Conservation (phyloP, 768 basidiomycete species). For the Coprinellus micaceus region DNA sequence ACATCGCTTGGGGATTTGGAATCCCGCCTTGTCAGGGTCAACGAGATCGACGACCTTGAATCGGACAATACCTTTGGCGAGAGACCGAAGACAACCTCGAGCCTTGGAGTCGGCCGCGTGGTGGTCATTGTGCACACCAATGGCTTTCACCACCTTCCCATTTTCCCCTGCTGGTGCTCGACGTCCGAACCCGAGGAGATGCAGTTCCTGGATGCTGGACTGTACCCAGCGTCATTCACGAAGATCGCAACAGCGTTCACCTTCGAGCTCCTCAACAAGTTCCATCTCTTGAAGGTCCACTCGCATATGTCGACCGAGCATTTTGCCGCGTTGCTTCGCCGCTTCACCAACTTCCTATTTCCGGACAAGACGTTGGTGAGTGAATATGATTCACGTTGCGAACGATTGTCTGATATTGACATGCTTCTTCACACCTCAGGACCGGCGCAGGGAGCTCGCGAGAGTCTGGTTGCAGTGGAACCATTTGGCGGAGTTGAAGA, state of each 20-base stretch:
- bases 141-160: not conserved
- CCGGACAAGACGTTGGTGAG: no score
- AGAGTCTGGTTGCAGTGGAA: not conserved
- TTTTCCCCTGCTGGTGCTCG: not conserved
- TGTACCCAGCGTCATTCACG: not conserved
- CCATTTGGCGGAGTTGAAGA: not conserved
- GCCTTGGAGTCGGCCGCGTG: not conserved
- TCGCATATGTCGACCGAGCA: not conserved
- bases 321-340: not conserved
- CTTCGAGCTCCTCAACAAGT: slow-evolving; percentile 19
- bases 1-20: not conserved
- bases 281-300: slow-evolving; percentile 12
- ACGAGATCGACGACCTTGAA: not conserved
- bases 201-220: not conserved
- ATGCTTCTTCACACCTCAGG: no score
- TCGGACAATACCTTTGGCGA: not conserved
- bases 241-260: slow-evolving; percentile 16
- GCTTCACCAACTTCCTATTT: not conserved
- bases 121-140: not conserved
- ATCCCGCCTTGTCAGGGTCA: not conserved
- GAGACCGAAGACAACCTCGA: not conserved
- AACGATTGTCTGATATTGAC: no score
- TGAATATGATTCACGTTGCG: no score
- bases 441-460: not conserved
- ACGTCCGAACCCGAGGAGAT: not conserved